Conservation (phyloP, 1,139 yeast genomes). For the Nakaseomyces nivariensis region DNA sequence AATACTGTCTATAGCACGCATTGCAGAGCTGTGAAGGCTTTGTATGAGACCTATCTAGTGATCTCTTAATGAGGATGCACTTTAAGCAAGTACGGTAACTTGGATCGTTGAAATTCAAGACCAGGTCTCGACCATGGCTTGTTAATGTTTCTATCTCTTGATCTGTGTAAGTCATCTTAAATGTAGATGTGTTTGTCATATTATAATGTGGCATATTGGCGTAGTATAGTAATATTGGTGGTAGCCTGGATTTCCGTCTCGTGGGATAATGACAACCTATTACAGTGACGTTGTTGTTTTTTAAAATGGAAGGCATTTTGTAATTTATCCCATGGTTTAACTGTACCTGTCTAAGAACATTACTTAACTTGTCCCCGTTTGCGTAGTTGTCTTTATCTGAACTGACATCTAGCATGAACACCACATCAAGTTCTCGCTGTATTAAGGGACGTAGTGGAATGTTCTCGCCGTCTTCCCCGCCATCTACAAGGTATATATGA, state of each 20-base stretch:
- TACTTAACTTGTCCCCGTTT: slow-evolving; percentile 45
- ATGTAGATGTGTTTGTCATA: slow-evolving; percentile 50
- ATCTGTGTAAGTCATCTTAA: slow-evolving; percentile 41
- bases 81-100: slow-evolving; percentile 44
- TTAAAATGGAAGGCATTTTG: slow-evolving; percentile 20
- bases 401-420: slow-evolving; percentile 56
- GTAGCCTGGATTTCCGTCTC: not conserved
- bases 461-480: slow-evolving; percentile 58
- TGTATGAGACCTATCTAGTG: slow-evolving; percentile 36
- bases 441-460: slow-evolving; percentile 52
- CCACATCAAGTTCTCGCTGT: slow-evolving; percentile 43
- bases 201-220: slow-evolving; percentile 33
- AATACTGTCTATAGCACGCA: slow-evolving; percentile 33
- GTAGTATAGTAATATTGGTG: slow-evolving; percentile 45
- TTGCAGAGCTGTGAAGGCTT: slow-evolving; percentile 30
- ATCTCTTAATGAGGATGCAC: slow-evolving; percentile 50
- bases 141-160: slow-evolving; percentile 39
- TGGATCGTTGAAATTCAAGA: slow-evolving; percentile 35
- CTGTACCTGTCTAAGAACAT: slow-evolving; percentile 23
- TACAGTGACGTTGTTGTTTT: slow-evolving; percentile 36
- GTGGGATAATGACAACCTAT: slow-evolving; percentile 41
- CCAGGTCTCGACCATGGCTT: slow-evolving; percentile 43
- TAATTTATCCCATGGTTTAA: slow-evolving; percentile 14
- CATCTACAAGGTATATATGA: slow-evolving; percentile 46
- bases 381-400: slow-evolving; percentile 55